Evolutionary conservation across 192 early-diverging fungal genomes (phyloP), one percentile per base, ranked within the genome.

Genomic region (Backusella circina): DNA sequence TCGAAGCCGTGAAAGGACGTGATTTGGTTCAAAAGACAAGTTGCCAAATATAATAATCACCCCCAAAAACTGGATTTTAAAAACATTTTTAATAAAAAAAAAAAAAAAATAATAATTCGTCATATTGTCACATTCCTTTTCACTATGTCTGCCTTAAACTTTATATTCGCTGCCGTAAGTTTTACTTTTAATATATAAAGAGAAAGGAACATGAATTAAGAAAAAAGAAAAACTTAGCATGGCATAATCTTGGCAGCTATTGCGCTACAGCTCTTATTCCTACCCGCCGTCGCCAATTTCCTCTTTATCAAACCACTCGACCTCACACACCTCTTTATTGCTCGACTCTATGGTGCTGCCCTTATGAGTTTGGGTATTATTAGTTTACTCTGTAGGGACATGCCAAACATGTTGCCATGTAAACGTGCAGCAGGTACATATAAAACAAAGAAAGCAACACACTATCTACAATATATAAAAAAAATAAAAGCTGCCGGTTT

Each of bases 151-250:
- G 66, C 66, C 26, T 36, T 67, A 37, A 67, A 67, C 21, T 21
- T 36, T 67, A 67, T 67, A 37, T 67, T 67, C 38, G 66, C 66
- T 35, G 66, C 33, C n/a, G 66, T 67, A 67, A 67, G 66, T 36
- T 35, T 3, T 32, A 15, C 15, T 65, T 30, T 65, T n/a, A n/a
- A n/a, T n/a, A n/a, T n/a, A n/a, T n/a, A n/a, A n/a, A n/a, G n/a
- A n/a, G n/a, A n/a, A n/a, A n/a, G n/a, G n/a, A n/a, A n/a, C 8
- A 37, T 37, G 36, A 37, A 37, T 41, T 41, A 41, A 41, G 15
- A 41, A 12, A 41, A 41, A 13, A 0, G 35, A 8, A 21, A 21
- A 3, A 0, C 12, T 23, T 67, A 67, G 66, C 66, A 67, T 35
- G 66, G 66, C 18, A 1, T 67, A 21, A 37, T 67, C 9, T 36